Evolutionary conservation across 495 filamentous ascomycete species (phyloP), one percentile per base, ranked within the genome.

Genomic region (Mytilinidion resinicola): DNA sequence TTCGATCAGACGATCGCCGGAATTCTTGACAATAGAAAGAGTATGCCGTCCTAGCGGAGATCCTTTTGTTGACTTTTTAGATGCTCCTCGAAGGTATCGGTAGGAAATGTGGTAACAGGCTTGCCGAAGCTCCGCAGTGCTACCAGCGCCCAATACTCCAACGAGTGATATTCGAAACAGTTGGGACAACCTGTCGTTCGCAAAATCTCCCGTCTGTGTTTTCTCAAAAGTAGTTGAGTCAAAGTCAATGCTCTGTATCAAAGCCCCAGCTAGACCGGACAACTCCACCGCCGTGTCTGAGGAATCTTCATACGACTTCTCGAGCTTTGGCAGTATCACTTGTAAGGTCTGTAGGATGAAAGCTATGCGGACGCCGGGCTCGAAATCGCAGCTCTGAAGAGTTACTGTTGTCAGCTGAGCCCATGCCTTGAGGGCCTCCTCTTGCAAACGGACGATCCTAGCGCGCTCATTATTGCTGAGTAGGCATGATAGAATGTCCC

Each of bases 81-180:
- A 81, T 57, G 92, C 86, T 19, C 85, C 84, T 39, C 80, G 82
- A 52, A 96, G 78, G 67, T 95, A 95, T 17, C 85, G 82, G 67
- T 91, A 89, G 72, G 87, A 89, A 58, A 95, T 90, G 64, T 84
- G 86, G 73, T 98, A 96, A 65, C 92, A 87, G 30, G 85, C 77
- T 51, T 95, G 84, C 12, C 93, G 82, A 20, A 99, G 74, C 53
- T 81, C 74, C 33, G 85, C 73, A 64, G 82, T 85, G n/a, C 82
- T 80, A 9, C 81, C 78, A 54, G 89, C 85, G 55, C 85, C 81
- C 55, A 82, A 80, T 54, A 95, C 85, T 9, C 88, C 87, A 59
- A 81, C 79, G 19, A 95, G 75, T 51, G 85, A 88, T 30, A 89
- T 74, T 51, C 95, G 87, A 77, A 99, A 96, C 15, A 96, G 80